Conservation (phyloP, 805 yeast species). For the Candida piceae region DNA sequence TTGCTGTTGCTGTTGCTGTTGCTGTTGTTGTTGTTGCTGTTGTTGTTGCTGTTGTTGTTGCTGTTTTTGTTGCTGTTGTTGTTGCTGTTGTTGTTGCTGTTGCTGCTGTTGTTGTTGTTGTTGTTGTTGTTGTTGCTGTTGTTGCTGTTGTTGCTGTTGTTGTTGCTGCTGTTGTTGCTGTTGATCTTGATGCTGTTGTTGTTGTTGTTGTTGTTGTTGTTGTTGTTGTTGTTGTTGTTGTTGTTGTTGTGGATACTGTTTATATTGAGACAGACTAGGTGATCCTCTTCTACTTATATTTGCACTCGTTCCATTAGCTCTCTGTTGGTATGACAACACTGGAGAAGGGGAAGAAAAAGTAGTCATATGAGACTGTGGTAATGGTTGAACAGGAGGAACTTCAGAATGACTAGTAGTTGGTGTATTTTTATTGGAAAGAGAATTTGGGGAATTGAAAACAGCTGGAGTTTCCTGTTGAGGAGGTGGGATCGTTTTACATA, state of each 20-base stretch:
- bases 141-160: slow-evolving; percentile 2
- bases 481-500: slow-evolving; percentile 54
- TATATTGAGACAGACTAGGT: slow-evolving; percentile 5
- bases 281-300: slow-evolving; percentile 3
- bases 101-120: not conserved
- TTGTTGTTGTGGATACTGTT: slow-evolving; percentile 3
- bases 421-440: not conserved
- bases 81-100: not conserved
- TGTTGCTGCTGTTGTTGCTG: slow-evolving; percentile 2
- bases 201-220: not conserved
- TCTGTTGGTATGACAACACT: not conserved
- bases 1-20: not conserved
- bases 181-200: slow-evolving; percentile 6
- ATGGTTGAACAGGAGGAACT: slow-evolving; percentile 1
- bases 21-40: slow-evolving; percentile 1
- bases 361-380: not conserved
- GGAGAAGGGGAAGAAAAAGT: not conserved
- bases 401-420: slow-evolving; percentile 42
- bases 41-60: slow-evolving; percentile 3
- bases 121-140: not conserved
- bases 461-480: too few species aligned
- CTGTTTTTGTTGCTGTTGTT: too few species aligned
- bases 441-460: too few species aligned
- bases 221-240: not conserved
- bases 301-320: slow-evolving; percentile 1